Evolutionary conservation across 257 asterid genomes (phyloP).

Genomic region (Forsythia viridissima): DNA sequence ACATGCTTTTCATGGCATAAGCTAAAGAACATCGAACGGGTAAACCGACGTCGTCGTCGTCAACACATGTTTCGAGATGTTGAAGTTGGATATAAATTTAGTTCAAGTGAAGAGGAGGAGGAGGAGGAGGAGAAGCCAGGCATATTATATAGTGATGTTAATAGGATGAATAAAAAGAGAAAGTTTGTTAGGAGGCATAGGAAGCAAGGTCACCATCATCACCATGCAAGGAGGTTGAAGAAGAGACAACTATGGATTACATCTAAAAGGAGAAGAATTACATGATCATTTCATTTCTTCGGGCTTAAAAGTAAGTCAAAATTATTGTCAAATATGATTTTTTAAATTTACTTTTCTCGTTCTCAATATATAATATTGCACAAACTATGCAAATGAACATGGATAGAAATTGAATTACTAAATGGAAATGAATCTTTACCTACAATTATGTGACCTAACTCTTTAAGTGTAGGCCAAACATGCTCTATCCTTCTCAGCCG

Average conservation of each 20-base stretch:
- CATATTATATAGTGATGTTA: not conserved
- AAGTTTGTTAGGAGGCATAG: not conserved
- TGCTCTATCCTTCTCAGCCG: too few species aligned
- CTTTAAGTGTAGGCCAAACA: too few species aligned
- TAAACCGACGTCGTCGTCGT: not conserved
- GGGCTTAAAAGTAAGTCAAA: not conserved
- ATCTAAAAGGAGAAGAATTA: not conserved
- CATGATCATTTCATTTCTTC: not conserved
- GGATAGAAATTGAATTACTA: not conserved
- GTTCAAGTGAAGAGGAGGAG: constrained; percentile 4
- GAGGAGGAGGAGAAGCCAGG: not conserved
- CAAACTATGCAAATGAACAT: not conserved
- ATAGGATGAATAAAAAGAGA: not conserved
- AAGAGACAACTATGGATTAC: not conserved
- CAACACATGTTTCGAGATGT: not conserved
- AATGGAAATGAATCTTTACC: too few species aligned
- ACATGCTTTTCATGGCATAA: constrained; percentile 22
- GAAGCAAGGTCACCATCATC: not conserved
- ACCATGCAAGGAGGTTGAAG: not conserved
- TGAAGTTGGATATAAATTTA: constrained; percentile 9
- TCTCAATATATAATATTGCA: too few species aligned
- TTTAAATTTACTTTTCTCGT: too few species aligned
- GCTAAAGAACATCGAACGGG: constrained; percentile 16
- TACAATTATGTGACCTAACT: not conserved
- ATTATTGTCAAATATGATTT: too few species aligned